Percentiles rank a stretch among this genome's conserved stretches.
These are phyloP conservation scores for Metschnikowia vanudenii DNA, from an alignment of 805 yeast genomes.

Conservation along the genomic window DNA sequence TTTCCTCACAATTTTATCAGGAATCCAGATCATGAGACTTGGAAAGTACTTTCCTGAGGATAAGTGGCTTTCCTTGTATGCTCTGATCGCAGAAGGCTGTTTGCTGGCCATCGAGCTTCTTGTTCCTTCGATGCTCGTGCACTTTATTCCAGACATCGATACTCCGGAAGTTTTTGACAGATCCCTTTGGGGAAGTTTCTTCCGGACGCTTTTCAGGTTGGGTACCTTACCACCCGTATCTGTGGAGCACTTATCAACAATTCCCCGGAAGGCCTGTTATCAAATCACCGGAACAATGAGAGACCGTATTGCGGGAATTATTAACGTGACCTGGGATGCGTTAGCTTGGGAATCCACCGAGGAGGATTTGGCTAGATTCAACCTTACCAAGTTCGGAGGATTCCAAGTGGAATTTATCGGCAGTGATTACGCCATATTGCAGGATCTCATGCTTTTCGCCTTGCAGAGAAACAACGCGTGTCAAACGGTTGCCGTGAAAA, in stretches of 20 bases:
- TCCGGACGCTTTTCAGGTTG: slow-evolving; percentile 55
- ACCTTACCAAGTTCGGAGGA: slow-evolving; percentile 62
- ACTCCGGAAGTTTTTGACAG: slow-evolving; percentile 55
- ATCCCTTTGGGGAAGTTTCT: slow-evolving; percentile 65
- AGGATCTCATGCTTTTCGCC: slow-evolving; percentile 63
- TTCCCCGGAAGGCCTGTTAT: slow-evolving; percentile 70
- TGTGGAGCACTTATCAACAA: slow-evolving; percentile 64
- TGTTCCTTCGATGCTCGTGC: slow-evolving; percentile 46
- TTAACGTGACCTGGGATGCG: slow-evolving; percentile 68
- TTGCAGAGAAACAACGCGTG: slow-evolving; percentile 64
- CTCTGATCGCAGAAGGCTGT: slow-evolving; percentile 55
- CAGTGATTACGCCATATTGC: slow-evolving; percentile 56
- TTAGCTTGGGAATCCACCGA: slow-evolving; percentile 62
- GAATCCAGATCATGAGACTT: slow-evolving; percentile 50
- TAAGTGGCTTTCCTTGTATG: slow-evolving; percentile 71
- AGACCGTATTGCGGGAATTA: slow-evolving; percentile 51
- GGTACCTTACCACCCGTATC: slow-evolving; percentile 69
- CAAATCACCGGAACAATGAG: slow-evolving; percentile 64
- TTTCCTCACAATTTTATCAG: slow-evolving; percentile 42
- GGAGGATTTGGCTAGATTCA: slow-evolving; percentile 57
- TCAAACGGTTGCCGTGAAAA: slow-evolving; percentile 59
- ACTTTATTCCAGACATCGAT: slow-evolving; percentile 52
- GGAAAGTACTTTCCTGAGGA: slow-evolving; percentile 62
- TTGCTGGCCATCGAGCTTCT: slow-evolving; percentile 54
- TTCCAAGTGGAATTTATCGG: slow-evolving; percentile 64